phyloP scores from a whole-genome alignment of 2,329 filamentous ascomycete genomes.

The Lasiodiplodia theobromae region DNA sequence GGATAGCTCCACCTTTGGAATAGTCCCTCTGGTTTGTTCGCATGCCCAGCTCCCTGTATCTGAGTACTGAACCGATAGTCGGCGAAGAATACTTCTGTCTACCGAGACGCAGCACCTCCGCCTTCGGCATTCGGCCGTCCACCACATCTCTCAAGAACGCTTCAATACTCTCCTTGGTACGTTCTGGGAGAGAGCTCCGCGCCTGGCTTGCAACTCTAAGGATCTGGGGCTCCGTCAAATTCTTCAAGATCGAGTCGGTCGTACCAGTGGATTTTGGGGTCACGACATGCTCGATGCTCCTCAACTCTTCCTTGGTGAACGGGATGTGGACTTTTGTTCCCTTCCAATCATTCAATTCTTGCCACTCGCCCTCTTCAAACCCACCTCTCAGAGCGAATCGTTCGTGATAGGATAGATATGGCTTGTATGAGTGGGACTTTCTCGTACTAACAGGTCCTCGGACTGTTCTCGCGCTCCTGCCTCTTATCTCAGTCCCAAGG shows the following conservation, averaged over 20 bases:
- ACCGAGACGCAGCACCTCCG: not conserved
- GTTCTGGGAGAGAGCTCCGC: constrained; percentile 33
- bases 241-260: constrained; percentile 29
- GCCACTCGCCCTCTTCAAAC: constrained; percentile 35
- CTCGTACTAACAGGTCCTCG: not conserved
- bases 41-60: constrained; percentile 45
- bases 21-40: constrained; percentile 39
- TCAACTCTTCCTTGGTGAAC: constrained; percentile 40
- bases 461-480: not conserved
- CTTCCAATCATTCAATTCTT: constrained; percentile 39
- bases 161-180: constrained; percentile 35
- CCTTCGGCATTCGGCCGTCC: constrained; percentile 34
- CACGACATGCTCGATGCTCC: constrained; percentile 35
- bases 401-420: constrained; percentile 39
- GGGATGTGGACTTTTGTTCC: constrained; percentile 43
- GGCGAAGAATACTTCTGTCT: not conserved
- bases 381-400: constrained; percentile 34
- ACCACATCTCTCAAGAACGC: constrained; percentile 43
- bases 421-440: constrained; percentile 1
- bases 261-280: not conserved
- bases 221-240: constrained; percentile 37
- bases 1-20: constrained; percentile 35
- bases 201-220: constrained; percentile 33
- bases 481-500: not conserved
- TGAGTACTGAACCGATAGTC: constrained; percentile 31